Base-by-base conservation (phyloP, 257 asterid genomes). In the Gentiana macrophylla region DNA sequence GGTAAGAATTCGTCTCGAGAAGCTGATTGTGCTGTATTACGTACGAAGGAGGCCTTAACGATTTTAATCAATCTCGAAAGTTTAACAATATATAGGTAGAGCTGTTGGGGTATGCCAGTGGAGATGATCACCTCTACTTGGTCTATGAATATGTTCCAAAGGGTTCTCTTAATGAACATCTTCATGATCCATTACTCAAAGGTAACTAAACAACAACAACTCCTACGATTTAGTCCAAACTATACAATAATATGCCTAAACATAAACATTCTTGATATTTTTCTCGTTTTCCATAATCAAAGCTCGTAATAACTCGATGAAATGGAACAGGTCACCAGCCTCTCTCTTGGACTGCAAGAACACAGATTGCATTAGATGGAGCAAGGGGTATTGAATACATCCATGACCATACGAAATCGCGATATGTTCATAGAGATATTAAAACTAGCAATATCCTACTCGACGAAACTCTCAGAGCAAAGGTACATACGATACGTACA, bases 361-460 rank as follows among this genome's bases (percentile, higher is more conserved):
- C 81, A 49, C 95, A 88, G 62, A 57, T 88, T 62, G 91, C 94
- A 46, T 61, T 80, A 45, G 91, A 88, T 72, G 76, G 90, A 59
- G 94, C 94, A 37, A 79, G 80, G 65, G 96, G 95, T 2, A 80
- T 88, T 24, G 96, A 88, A 32, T 88, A 88, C 74, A 88, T 88
- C 58, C 96, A 88, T 37, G 96, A 88, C 61, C 94, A 82, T 71
- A 88, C 95, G 8, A 84, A 84, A 67, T 57, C 88, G 15, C 76
- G 73, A 50, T 88, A 82, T 4, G 95, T 88, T 46, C 95, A 88
- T 48, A 93, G 96, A 41, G 95, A 88, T 64, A 88, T 88, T 62
- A 88, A 88, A 70, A 79, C 95, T 24, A 75, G 83, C 37, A 88
- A 88, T 55, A 88, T 88, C 67, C 75, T 88, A 41, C 88, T 88